Conservation (phyloP, 345 rosid genomes). For the Eucalyptus curtisii region DNA sequence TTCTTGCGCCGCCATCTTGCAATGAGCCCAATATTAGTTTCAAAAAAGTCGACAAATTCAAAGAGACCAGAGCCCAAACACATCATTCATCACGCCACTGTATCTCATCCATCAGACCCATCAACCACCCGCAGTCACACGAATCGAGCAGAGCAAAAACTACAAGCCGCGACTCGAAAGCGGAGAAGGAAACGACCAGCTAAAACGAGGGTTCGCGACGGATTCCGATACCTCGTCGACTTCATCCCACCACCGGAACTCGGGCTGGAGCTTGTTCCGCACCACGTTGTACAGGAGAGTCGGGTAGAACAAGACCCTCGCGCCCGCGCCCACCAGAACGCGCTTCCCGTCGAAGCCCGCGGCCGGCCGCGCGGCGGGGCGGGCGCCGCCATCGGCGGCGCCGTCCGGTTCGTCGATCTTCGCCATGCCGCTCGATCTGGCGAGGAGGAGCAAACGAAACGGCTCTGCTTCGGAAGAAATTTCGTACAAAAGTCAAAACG, state of each 20-base stretch:
- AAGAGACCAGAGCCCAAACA: not conserved
- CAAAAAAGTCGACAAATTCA: not conserved
- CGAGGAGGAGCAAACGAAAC: not conserved
- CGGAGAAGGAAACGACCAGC: not conserved
- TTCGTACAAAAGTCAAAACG: not conserved
- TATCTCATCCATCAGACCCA: not conserved
- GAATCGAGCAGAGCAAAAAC: not conserved
- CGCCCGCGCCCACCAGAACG: conserved; percentile 53
- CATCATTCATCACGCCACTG: not conserved
- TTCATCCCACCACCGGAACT: conserved; percentile 70
- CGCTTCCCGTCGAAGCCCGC: conserved; percentile 31
- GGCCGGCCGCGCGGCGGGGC: not conserved
- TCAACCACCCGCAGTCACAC: not conserved
- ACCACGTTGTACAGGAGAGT: conserved; percentile 54
- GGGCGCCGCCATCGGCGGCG: not conserved
- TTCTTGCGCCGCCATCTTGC: not conserved
- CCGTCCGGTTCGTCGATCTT: conserved; percentile 31
- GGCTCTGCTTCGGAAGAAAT: not conserved
- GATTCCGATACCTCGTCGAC: conserved; percentile 33
- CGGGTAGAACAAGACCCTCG: conserved; percentile 53
- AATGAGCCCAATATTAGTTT: not conserved
- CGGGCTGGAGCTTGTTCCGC: conserved; percentile 47
- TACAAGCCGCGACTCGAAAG: not conserved
- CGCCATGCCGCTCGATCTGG: conserved; percentile 9
- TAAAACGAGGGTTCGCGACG: not conserved